These are phyloP conservation scores for Coemansia guatemalensis DNA, from an alignment of 192 early-diverging fungal genomes.

Conservation along the genomic window DNA sequence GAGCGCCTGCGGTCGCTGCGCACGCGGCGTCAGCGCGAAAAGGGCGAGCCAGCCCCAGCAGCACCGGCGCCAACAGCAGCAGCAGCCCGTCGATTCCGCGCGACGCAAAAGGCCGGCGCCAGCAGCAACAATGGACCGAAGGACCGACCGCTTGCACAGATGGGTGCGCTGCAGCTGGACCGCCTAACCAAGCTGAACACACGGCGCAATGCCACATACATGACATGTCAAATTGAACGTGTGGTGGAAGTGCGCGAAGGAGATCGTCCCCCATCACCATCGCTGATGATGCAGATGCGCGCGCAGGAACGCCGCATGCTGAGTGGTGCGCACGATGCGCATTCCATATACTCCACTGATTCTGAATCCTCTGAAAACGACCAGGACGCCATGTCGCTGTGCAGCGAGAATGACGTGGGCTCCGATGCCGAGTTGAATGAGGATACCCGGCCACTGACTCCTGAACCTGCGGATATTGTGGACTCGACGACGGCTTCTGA, in stretches of 20 bases:
- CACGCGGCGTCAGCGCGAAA: conserved; percentile 18
- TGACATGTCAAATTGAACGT: conserved; percentile 40
- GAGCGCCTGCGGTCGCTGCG: conserved; percentile 35
- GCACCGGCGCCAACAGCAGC: neutral
- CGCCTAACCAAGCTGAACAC: conserved; percentile 54
- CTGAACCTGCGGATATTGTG: neutral
- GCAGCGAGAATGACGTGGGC: neutral
- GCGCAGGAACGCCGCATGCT: conserved; percentile 21
- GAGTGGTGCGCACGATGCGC: neutral
- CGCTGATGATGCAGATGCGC: conserved; percentile 37
- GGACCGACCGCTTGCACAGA: conserved; percentile 21
- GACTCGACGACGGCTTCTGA: neutral
- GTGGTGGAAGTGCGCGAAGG: conserved; percentile 20
- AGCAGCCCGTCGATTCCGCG: conserved; percentile 24
- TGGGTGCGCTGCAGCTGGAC: conserved; percentile 48
- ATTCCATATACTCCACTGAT: conserved; percentile 21
- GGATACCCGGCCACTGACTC: conserved; percentile 5
- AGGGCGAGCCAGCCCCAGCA: neutral
- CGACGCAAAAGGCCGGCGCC: conserved; percentile 22
- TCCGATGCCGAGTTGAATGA: conserved; percentile 3
- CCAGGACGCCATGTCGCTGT: neutral
- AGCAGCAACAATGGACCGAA: neutral
- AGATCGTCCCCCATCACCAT: conserved; percentile 39
- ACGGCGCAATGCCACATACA: conserved; percentile 42
- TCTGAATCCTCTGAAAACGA: conserved; percentile 6